A percentile compares a stretch with the other conserved stretches of the same genome.
phyloP scores from a whole-genome alignment of 1,284 basidiomycete species.

The Kwoniella shivajii region DNA sequence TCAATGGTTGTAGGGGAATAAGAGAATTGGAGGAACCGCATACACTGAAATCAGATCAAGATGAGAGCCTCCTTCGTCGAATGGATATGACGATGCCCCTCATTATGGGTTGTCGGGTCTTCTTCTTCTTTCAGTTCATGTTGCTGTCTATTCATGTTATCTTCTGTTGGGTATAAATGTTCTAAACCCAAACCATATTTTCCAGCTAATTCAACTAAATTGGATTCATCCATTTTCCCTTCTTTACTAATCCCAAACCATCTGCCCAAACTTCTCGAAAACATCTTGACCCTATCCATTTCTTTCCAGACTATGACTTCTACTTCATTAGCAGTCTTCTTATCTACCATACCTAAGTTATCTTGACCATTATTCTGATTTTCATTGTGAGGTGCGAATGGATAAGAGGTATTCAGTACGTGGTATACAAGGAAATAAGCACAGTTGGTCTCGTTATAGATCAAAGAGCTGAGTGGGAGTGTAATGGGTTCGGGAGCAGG shows the following conservation, averaged over 20 bases:
- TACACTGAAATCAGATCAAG: too few relatives aligned
- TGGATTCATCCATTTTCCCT: conserved; percentile 24
- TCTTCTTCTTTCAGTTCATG: neutral
- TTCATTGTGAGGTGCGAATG: too few relatives aligned
- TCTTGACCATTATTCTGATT: too few relatives aligned
- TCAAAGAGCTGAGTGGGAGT: conserved; percentile 39
- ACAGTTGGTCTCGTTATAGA: conserved; percentile 34
- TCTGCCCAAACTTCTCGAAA: conserved; percentile 34
- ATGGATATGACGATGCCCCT: too few relatives aligned
- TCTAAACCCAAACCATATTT: conserved; percentile 24
- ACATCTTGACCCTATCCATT: conserved; percentile 43
- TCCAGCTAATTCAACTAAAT: conserved; percentile 30
- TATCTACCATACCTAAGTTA: too few relatives aligned
- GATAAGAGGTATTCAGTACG: conserved; percentile 22
- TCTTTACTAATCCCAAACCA: conserved; percentile 22
- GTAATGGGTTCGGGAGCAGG: conserved; percentile 30
- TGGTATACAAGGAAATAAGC: conserved; percentile 44
- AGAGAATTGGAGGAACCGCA: too few relatives aligned
- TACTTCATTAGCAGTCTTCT: conserved; percentile 27
- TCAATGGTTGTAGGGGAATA: too few relatives aligned
- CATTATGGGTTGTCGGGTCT: neutral
- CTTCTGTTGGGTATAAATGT: neutral
- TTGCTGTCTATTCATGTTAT: neutral
- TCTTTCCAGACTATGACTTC: conserved; percentile 45
- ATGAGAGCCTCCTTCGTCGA: too few relatives aligned